Evolutionary conservation across 495 filamentous ascomycete species (phyloP), one percentile per base, ranked within the genome.

Genomic region (Astrothelium macrocarpum): DNA sequence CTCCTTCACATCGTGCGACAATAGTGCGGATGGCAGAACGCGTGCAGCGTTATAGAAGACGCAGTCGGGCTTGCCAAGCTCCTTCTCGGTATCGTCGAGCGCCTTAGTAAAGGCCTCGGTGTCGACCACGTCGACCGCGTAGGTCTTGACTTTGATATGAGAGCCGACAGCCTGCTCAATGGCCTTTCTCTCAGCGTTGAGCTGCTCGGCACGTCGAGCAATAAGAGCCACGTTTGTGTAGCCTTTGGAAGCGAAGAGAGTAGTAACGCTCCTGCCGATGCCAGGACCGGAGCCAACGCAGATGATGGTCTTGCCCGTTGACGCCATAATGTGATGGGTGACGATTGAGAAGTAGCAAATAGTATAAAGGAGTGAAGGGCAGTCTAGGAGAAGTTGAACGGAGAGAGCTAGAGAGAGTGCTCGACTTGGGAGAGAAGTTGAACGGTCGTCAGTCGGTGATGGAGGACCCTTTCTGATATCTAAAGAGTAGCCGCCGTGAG

Each of bases 151-250:
- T 26, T 70, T 65, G 42, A 65, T 65, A 36, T 26, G 46, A 29
- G 67, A 70, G 1, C 68, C 68, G 32, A 70, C 65, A 5, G 65
- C 63, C 31, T 67, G 63, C 32, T 63, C 56, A 2, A 70, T 62
- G 0, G 2, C 31, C 26, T 67, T 61, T 39, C 62, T n/a, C 34
- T 70, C 65, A 34, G 65, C 29, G 2, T 63, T 46, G 32, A 70
- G 42, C 10, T 63, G 59, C 7, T 34, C 25, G 12, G 1, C 20
- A 32, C 67, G 39, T 23, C 65, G 68, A 11, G 62, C 56, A 11
- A 70, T 63, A 29, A 70, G 60, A 29, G 68, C 68, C 60, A 70
- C 43, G 36, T 70, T 65, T 9, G 68, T 70, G 61, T 67, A 70
- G 42, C 68, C 68, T 23, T 66, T 62, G 36, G 67, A 65, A 29